A percentile compares a stretch with the other conserved stretches of the same genome.
These are phyloP conservation scores for Amorphotheca resinae DNA, from an alignment of 495 filamentous ascomycete genomes.

Conservation along the genomic window DNA sequence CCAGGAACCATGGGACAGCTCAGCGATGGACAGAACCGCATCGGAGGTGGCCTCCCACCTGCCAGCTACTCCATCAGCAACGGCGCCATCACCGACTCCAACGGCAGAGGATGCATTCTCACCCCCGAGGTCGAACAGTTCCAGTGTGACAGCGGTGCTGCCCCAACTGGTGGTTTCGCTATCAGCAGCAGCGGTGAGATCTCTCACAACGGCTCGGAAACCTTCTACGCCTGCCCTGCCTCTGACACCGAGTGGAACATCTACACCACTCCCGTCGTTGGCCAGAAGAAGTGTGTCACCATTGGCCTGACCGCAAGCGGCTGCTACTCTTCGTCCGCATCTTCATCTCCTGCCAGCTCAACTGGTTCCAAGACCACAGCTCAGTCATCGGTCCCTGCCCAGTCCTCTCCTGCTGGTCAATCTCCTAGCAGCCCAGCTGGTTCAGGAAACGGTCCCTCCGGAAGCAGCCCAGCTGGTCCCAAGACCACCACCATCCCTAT, in stretches of 20 bases:
- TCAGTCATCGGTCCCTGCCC: constrained; percentile 1
- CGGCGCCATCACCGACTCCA: constrained; percentile 39
- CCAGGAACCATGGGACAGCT: constrained; percentile 39
- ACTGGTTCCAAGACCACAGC: constrained; percentile 1
- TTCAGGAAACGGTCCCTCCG: too few species aligned
- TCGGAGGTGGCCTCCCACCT: constrained; percentile 30
- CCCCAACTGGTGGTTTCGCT: constrained; percentile 33
- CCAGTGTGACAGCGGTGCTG: constrained; percentile 48
- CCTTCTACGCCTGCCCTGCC: constrained; percentile 45
- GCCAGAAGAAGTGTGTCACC: constrained; percentile 30
- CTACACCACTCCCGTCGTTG: constrained; percentile 34
- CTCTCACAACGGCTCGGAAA: constrained; percentile 28
- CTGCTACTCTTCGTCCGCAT: constrained; percentile 23
- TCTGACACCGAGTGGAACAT: constrained; percentile 37
- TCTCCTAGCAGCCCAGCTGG: background rate
- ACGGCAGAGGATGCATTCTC: constrained; percentile 44
- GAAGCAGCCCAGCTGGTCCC: background rate
- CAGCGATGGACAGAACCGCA: constrained; percentile 41
- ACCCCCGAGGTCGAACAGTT: constrained; percentile 44
- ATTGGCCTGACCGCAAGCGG: constrained; percentile 36
- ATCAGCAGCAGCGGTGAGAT: constrained; percentile 36
- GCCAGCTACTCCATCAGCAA: constrained; percentile 34
- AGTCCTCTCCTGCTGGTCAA: constrained; percentile 3
- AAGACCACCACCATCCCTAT: background rate
- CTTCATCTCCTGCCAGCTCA: background rate